Percentiles rank a stretch among this genome's conserved stretches.
phyloP scores from a whole-genome alignment of 495 filamentous ascomycete species.

The Aspergillus hancockii region DNA sequence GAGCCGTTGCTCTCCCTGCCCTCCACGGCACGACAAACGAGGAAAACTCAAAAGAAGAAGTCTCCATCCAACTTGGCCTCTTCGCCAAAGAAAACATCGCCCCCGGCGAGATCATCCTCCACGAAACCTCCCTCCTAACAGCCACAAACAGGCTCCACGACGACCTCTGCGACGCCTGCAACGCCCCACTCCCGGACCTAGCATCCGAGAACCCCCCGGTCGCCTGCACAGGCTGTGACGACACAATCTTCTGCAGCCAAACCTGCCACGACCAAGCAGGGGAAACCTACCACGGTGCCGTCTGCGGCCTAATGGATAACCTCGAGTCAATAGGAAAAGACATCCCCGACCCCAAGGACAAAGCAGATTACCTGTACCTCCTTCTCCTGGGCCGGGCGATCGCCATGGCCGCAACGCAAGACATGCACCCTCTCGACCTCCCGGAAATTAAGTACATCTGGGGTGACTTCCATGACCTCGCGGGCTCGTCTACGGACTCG shows the following conservation, averaged over 20 bases:
- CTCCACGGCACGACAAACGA: conserved; percentile 45
- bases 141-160: conserved; percentile 81
- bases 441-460: conserved; percentile 89
- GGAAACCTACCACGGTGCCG: conserved; percentile 74
- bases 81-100: conserved; percentile 82
- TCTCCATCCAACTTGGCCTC: conserved; percentile 75
- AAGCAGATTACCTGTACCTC: conserved; percentile 76
- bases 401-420: conserved; percentile 83
- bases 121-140: conserved; percentile 77
- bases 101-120: conserved; percentile 73
- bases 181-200: conserved; percentile 67
- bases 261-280: conserved; percentile 72
- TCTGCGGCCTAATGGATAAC: conserved; percentile 76
- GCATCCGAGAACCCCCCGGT: conserved; percentile 47
- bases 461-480: conserved; percentile 67
- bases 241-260: conserved; percentile 83
- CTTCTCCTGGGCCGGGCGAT: conserved; percentile 76
- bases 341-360: conserved; percentile 64
- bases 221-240: conserved; percentile 72
- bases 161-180: conserved; percentile 81
- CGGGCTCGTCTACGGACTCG: conserved; percentile 9
- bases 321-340: conserved; percentile 81
- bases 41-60: conserved; percentile 28
- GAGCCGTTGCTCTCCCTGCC: conserved; percentile 69
- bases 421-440: conserved; percentile 78